Conservation (phyloP, 371 early-diverging fungal species). For the Apophysomyces sp. region DNA sequence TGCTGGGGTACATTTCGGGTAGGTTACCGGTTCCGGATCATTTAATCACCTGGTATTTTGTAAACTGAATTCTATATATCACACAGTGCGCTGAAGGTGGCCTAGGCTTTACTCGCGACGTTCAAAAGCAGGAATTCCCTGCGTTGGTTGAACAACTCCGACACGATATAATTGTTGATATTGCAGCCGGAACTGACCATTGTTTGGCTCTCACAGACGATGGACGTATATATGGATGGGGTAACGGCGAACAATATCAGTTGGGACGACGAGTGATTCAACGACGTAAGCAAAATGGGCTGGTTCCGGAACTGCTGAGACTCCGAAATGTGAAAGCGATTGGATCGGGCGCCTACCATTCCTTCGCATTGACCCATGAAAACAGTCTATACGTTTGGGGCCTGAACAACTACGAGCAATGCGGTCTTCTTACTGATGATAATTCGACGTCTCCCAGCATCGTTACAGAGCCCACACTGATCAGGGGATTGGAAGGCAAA, state of each 20-base stretch:
- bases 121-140: conserved; percentile 67
- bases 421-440: conserved; percentile 60
- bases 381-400: conserved; percentile 88
- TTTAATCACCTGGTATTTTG: no score
- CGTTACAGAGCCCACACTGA: conserved; percentile 49
- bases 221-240: conserved; percentile 90
- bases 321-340: conserved; percentile 63
- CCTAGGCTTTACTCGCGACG: conserved; percentile 67
- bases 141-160: conserved; percentile 45
- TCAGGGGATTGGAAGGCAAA: conserved; percentile 49
- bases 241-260: conserved; percentile 93
- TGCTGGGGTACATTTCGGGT: conserved; percentile 96
- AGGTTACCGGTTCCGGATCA: no score
- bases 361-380: conserved; percentile 73
- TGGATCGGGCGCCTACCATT: conserved; percentile 87
- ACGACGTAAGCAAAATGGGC: conserved; percentile 63
- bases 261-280: conserved; percentile 82
- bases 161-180: conserved; percentile 61
- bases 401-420: conserved; percentile 95
- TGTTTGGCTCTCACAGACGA: conserved; percentile 76
- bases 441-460: conserved; percentile 29
- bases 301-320: conserved; percentile 57
- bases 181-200: conserved; percentile 93
- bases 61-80: neutral
- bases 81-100: conserved; percentile 58